A percentile compares a stretch with the other conserved stretches of the same genome.
phyloP scores from a whole-genome alignment of 495 filamentous ascomycete genomes.

The Letharia columbiana region DNA sequence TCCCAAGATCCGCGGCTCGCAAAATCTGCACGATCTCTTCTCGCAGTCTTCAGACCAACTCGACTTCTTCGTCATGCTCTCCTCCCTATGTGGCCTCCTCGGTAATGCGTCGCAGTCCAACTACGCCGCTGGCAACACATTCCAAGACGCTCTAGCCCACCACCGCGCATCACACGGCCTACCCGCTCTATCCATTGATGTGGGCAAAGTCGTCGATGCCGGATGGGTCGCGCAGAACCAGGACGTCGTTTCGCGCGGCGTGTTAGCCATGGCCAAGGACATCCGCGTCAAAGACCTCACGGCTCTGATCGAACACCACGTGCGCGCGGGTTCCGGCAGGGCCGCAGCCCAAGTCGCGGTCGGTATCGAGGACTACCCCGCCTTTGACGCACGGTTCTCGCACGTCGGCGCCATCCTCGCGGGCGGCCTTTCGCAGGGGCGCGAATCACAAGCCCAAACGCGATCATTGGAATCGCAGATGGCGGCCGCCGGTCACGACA shows the following conservation, averaged over 20 bases:
- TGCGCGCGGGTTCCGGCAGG: constrained; percentile 22
- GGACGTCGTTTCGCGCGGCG: background rate
- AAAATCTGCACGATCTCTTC: constrained; percentile 41
- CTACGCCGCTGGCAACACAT: constrained; percentile 58
- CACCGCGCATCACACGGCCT: constrained; percentile 27
- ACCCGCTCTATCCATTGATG: constrained; percentile 23
- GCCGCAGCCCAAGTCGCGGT: constrained; percentile 3
- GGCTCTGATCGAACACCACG: constrained; percentile 29
- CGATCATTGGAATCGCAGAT: constrained; percentile 12
- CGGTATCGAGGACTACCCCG: background rate
- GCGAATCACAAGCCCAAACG: background rate
- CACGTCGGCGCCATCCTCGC: constrained; percentile 8
- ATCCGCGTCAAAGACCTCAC: constrained; percentile 26
- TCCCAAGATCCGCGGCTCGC: constrained; percentile 42
- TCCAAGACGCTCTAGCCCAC: constrained; percentile 39
- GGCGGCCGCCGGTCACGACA: background rate
- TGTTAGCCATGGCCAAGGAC: background rate
- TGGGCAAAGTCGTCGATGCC: constrained; percentile 16
- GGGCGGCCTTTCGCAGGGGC: too few relatives aligned
- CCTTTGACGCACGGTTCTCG: constrained; percentile 4
- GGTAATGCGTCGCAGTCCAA: constrained; percentile 54
- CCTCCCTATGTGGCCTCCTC: constrained; percentile 51
- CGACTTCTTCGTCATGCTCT: constrained; percentile 61
- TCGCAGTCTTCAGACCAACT: constrained; percentile 25
- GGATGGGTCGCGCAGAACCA: constrained; percentile 15